A percentile compares a stretch with the other conserved stretches of the same genome.
Conservation (phyloP, 2,329 filamentous ascomycete species). For the Cyphellophora attinorum region DNA sequence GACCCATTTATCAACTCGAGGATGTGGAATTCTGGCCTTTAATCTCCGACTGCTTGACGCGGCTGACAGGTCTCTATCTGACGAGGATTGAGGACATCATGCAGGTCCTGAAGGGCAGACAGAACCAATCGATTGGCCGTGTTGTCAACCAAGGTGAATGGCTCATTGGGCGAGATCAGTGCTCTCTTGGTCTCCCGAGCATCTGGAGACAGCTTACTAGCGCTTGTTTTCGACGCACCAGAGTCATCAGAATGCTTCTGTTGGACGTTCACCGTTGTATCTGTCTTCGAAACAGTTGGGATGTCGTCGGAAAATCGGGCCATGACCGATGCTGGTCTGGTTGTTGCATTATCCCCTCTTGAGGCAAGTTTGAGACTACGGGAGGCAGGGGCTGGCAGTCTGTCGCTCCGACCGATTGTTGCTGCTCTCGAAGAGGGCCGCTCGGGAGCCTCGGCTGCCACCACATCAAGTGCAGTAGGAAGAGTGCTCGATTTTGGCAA, state of each 20-base stretch:
- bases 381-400: not conserved
- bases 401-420: not conserved
- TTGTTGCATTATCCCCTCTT: not conserved
- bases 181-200: not conserved
- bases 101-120: not conserved
- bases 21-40: constrained; percentile 21
- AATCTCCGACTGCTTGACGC: not conserved
- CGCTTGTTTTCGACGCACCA: too few relatives aligned
- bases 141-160: not conserved
- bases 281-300: too few relatives aligned
- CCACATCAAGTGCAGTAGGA: constrained; percentile 8
- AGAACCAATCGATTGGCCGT: not conserved
- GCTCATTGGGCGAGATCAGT: not conserved
- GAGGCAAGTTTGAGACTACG: not conserved
- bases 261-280: too few relatives aligned
- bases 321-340: not conserved
- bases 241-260: too few relatives aligned
- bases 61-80: not conserved
- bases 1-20: constrained; percentile 44
- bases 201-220: too few relatives aligned
- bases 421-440: not conserved
- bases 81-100: not conserved
- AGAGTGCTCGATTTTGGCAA: constrained; percentile 13
- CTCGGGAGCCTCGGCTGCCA: constrained; percentile 1
- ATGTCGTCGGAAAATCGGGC: not conserved